Evolutionary conservation across 495 filamentous ascomycete species (phyloP).

Genomic region (Tetracladium setigerum): DNA sequence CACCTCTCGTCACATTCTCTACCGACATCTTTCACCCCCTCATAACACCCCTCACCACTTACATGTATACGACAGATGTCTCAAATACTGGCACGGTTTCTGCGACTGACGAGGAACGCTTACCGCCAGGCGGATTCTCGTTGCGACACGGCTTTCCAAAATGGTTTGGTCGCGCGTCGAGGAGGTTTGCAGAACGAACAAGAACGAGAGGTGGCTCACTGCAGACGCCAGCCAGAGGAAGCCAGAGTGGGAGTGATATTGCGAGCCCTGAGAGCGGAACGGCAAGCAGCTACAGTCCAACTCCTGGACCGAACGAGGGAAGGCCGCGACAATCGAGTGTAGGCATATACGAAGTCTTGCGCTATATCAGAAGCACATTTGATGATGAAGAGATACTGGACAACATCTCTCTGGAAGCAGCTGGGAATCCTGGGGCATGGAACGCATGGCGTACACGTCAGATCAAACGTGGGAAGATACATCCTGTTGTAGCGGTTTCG

Average conservation of each 20-base stretch:
- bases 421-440: conserved; percentile 84
- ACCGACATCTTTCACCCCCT: conserved; percentile 94
- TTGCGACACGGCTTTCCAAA: conserved; percentile 81
- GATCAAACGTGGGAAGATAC: conserved; percentile 21
- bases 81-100: conserved; percentile 65
- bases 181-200: conserved; percentile 8
- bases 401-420: conserved; percentile 67
- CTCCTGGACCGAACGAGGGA: conserved; percentile 7
- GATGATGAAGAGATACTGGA: conserved; percentile 71
- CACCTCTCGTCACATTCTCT: conserved; percentile 78
- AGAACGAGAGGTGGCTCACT: neutral
- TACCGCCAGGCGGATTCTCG: conserved; percentile 83
- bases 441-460: conserved; percentile 78
- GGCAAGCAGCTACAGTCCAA: conserved; percentile 11
- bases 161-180: conserved; percentile 58
- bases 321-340: conserved; percentile 5
- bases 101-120: conserved; percentile 68
- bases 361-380: conserved; percentile 77
- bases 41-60: conserved; percentile 80
- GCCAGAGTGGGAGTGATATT: neutral
- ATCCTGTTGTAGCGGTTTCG: conserved; percentile 1
- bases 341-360: conserved; percentile 48
- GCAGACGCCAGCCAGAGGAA: conserved; percentile 11
- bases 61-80: conserved; percentile 75
- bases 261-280: conserved; percentile 4